Percentiles rank a stretch among this genome's conserved stretches.
Conservation (phyloP, 495 filamentous ascomycete species). For the Staphylotrichum tortipilum region DNA sequence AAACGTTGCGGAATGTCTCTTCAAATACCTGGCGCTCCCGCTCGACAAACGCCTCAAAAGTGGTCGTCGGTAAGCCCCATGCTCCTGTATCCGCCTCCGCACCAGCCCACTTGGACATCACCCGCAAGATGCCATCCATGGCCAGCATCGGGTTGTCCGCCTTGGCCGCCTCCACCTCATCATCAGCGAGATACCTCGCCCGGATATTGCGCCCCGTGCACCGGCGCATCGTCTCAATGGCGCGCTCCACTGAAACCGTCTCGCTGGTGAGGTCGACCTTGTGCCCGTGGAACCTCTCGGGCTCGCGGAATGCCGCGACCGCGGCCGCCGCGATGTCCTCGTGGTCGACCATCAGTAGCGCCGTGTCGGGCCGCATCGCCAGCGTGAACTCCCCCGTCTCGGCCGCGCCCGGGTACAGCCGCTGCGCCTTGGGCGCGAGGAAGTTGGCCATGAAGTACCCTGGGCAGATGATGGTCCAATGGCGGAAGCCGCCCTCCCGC, state of each 20-base stretch:
- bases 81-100: constrained; percentile 14
- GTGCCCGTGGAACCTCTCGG: constrained; percentile 28
- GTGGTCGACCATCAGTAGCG: constrained; percentile 36
- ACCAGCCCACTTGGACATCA: constrained; percentile 21
- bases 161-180: constrained; percentile 27
- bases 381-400: constrained; percentile 26
- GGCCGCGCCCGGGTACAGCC: constrained; percentile 31
- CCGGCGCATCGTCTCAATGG: constrained; percentile 24
- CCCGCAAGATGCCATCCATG: constrained; percentile 11
- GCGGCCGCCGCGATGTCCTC: constrained; percentile 43
- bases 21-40: constrained; percentile 27
- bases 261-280: constrained; percentile 35
- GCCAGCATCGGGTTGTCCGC: constrained; percentile 20
- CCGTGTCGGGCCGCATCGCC: constrained; percentile 16
- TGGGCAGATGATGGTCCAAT: constrained; percentile 38
- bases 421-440: constrained; percentile 24
- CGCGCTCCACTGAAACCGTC: constrained; percentile 21
- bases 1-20: too few species aligned
- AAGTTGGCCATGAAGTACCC: constrained; percentile 47
- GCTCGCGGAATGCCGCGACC: constrained; percentile 34
- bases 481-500: constrained; percentile 23
- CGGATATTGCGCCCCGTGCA: constrained; percentile 28
- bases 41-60: constrained; percentile 32
- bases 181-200: constrained; percentile 29
- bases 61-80: constrained; percentile 14